A percentile compares a stretch with the other conserved stretches of the same genome.
Conservation (phyloP, 495 filamentous ascomycete genomes). For the Letharia columbiana region DNA sequence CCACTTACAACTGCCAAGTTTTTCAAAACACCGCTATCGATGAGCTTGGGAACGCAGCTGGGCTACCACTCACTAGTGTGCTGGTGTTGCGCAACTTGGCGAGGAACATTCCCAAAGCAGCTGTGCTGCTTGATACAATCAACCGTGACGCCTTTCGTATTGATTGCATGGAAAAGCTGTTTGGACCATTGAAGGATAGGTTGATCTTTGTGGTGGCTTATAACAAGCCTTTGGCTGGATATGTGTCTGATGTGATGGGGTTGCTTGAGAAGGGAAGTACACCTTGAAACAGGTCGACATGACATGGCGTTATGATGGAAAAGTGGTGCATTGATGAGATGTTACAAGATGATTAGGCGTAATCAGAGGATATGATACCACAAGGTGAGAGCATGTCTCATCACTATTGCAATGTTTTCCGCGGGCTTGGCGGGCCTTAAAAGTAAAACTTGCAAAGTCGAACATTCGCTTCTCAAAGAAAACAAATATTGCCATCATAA, state of each 20-base stretch:
- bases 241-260: constrained; percentile 37
- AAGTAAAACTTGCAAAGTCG: background rate
- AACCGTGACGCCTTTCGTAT: constrained; percentile 23
- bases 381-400: background rate
- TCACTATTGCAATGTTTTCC: background rate
- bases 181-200: constrained; percentile 35
- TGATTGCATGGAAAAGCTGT: constrained; percentile 41
- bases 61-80: constrained; percentile 75
- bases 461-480: background rate
- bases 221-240: constrained; percentile 38
- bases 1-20: constrained; percentile 38
- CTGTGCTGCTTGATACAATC: constrained; percentile 6
- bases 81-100: constrained; percentile 86
- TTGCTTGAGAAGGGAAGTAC: constrained; percentile 30
- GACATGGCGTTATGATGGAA: background rate
- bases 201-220: constrained; percentile 39
- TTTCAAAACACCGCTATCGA: constrained; percentile 65
- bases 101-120: constrained; percentile 50
- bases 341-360: background rate
- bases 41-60: constrained; percentile 70
- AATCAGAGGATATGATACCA: constrained; percentile 5
- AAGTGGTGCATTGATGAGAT: background rate
- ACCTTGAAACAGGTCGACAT: background rate
- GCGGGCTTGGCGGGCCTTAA: background rate
- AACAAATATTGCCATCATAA: background rate